Conservation (phyloP, 352 stramenopile genomes). For the Globisporangium nodosum region DNA sequence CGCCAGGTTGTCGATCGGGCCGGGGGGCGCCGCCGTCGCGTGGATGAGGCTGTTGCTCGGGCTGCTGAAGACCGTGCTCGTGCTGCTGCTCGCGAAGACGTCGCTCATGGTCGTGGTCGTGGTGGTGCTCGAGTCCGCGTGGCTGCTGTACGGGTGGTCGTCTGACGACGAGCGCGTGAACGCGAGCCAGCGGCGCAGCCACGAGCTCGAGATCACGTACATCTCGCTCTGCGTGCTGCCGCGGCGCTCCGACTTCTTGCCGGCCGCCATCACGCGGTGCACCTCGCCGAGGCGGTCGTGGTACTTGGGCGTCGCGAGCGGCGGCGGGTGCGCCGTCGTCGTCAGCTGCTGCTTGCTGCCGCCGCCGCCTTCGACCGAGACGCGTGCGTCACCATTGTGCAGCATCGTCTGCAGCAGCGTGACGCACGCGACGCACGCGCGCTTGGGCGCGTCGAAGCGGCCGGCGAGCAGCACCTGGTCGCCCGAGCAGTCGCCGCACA, state of each 20-base stretch:
- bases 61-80: constrained; percentile 13
- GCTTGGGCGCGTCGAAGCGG: constrained; percentile 47
- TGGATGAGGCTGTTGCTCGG: constrained; percentile 11
- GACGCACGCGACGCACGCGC: constrained; percentile 57
- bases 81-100: not conserved
- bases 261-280: constrained; percentile 59
- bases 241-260: constrained; percentile 48
- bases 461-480: constrained; percentile 51
- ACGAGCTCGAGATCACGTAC: constrained; percentile 54
- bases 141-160: constrained; percentile 14
- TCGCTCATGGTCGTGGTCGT: constrained; percentile 13
- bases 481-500: constrained; percentile 67
- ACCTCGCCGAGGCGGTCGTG: constrained; percentile 61
- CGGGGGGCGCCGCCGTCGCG: constrained; percentile 17
- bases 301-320: constrained; percentile 30
- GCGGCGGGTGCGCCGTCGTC: constrained; percentile 3
- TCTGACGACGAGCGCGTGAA: constrained; percentile 29
- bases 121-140: constrained; percentile 15
- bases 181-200: constrained; percentile 57
- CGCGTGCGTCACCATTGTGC: constrained; percentile 33
- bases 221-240: constrained; percentile 41
- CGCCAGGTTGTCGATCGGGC: constrained; percentile 56
- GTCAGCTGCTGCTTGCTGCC: constrained; percentile 11
- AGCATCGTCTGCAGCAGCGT: constrained; percentile 53
- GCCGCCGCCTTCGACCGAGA: constrained; percentile 32